Evolutionary conservation across 2,329 filamentous ascomycete genomes (phyloP), one percentile per base, ranked within the genome.

Genomic region (Thelonectria rubi): DNA sequence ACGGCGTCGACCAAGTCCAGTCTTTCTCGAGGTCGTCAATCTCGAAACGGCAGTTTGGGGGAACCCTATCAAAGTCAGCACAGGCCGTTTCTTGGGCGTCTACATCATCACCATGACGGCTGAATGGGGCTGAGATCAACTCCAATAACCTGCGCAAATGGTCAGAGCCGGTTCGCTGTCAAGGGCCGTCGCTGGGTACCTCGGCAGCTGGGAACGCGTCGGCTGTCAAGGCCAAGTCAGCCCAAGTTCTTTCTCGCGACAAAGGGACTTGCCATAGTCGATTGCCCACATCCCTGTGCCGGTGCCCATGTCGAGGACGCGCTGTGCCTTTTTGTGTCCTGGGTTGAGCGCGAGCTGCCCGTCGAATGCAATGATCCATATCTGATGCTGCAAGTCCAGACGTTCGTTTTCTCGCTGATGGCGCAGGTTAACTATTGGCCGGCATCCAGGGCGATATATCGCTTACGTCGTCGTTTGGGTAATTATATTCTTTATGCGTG

Each of bases 251-350:
- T 7, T 34, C 26, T 30, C 26, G 8, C 20, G 1, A 46, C 2
- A 7, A 5, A 12, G 48, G 8, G 12, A 5, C 40, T 52, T 47
- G 61, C 65, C 70, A 46, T 68, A 72, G 17, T 72, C 69, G 51
- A 72, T 66, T 5, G 69, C 69, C 69, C 70, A 72, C 10, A 71
- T 66, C 5, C 70, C 70, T 1, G 70, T 72, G 5, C 71, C 71
- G 0, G 70, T 73, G 2, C 70, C 70, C 2, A 65, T 58, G 17
- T 73, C 70, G 7, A 73, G 66, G 14, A 71, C 69, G n/a, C 69
- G 63, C 55, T 68, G 68, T 11, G 69, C 67, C 5, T 58, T 48
- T 1, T 62, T 46, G 4, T 26, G n/a, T 1, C 63, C 57, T 5
- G 65, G 64, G 34, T 37, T 65, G 5, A 65, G 49, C 18, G 63